phyloP scores from a whole-genome alignment of 2,329 filamentous ascomycete species.

The Plectosphaerella cucumerina region DNA sequence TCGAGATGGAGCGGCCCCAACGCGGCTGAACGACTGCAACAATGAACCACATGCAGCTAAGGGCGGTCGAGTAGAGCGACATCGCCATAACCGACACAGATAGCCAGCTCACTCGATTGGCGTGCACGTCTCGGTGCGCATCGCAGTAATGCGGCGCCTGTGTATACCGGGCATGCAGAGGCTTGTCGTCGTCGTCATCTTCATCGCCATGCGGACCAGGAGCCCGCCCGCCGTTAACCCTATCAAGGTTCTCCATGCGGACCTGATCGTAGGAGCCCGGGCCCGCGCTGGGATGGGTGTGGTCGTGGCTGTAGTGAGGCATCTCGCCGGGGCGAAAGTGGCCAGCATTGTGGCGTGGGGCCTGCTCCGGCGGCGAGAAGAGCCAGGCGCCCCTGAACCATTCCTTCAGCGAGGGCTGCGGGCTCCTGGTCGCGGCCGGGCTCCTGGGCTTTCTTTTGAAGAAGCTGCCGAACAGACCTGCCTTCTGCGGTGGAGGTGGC shows the following conservation, averaged over 20 bases:
- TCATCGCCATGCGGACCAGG: background rate
- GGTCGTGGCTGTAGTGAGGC: background rate
- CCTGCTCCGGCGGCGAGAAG: constrained; percentile 6
- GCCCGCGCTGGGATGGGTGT: background rate
- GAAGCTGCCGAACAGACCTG: background rate
- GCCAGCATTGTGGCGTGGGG: background rate
- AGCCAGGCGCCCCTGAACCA: background rate
- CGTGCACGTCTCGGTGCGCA: constrained; percentile 25
- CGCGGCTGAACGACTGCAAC: constrained; percentile 58
- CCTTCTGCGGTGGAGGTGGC: background rate
- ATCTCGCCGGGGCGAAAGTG: background rate
- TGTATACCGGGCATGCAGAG: constrained; percentile 25
- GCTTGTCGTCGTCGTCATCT: constrained; percentile 17
- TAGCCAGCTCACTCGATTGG: constrained; percentile 39
- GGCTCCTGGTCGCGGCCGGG: background rate
- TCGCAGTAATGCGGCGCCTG: constrained; percentile 27
- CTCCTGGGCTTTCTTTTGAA: background rate
- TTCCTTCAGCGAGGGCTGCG: background rate
- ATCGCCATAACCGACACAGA: constrained; percentile 40
- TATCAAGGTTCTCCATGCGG: constrained; percentile 1
- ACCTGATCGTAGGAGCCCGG: background rate
- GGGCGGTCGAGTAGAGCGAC: constrained; percentile 58
- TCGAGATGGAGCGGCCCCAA: constrained; percentile 55
- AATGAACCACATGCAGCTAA: constrained; percentile 63
- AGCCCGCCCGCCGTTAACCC: background rate